These are phyloP conservation scores for Lactarius evosmus DNA, from an alignment of 768 basidiomycete species.

Conservation along the genomic window DNA sequence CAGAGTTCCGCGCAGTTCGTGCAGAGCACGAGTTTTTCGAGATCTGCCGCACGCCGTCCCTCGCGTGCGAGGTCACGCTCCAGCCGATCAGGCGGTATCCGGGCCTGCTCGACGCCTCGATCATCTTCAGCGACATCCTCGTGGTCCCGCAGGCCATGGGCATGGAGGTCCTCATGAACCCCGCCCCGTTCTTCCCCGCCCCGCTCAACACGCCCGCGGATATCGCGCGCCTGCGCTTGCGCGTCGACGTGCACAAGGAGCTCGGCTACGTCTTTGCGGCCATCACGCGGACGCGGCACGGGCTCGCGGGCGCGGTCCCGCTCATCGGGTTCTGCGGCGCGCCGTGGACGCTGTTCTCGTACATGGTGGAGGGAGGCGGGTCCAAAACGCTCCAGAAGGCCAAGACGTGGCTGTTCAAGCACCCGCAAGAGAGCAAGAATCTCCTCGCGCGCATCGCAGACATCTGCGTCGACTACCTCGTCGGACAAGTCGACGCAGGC, in stretches of 20 bases:
- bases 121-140: conserved; percentile 98
- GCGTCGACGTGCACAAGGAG: conserved; percentile 78
- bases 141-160: conserved; percentile 98
- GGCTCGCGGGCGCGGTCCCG: conserved; percentile 83
- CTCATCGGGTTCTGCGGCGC: conserved; percentile 97
- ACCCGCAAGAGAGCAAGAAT: conserved; percentile 78
- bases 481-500: conserved; percentile 91
- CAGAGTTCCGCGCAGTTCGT: conserved; percentile 89
- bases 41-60: conserved; percentile 85
- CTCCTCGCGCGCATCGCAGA: conserved; percentile 80
- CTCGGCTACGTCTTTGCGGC: conserved; percentile 92
- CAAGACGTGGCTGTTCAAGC: conserved; percentile 92
- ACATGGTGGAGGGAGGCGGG: conserved; percentile 97
- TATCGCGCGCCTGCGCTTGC: conserved; percentile 52
- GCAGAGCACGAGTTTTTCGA: conserved; percentile 91
- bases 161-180: conserved; percentile 92
- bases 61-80: conserved; percentile 86
- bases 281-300: conserved; percentile 78
- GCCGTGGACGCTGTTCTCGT: conserved; percentile 97
- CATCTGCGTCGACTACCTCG: conserved; percentile 84
- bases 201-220: conserved; percentile 80
- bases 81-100: conserved; percentile 90
- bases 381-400: conserved; percentile 87
- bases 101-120: conserved; percentile 88
- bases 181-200: conserved; percentile 83